These are phyloP conservation scores for Rheum nobile DNA, from an alignment of 148 eudicot genomes.

Conservation along the genomic window DNA sequence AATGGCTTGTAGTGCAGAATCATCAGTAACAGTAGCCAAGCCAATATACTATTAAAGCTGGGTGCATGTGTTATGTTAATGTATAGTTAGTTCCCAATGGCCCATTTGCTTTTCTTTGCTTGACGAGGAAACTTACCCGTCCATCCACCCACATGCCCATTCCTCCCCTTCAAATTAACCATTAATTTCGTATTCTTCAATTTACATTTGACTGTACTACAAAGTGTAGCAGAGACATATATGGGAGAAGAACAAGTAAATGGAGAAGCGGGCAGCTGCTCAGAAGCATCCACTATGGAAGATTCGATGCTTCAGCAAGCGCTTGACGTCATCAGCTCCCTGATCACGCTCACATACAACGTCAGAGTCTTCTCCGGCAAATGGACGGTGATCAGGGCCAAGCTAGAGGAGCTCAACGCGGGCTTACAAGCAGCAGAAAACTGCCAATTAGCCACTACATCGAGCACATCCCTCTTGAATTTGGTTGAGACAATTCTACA, in stretches of 20 bases:
- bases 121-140: background rate
- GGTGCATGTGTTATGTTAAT: no score
- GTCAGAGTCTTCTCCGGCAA: conserved; percentile 46
- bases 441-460: conserved; percentile 13
- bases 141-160: no score
- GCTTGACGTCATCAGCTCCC: conserved; percentile 22
- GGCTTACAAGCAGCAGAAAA: conserved; percentile 29
- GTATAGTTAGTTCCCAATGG: background rate
- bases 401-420: conserved; percentile 52
- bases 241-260: background rate
- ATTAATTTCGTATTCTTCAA: no score
- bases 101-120: background rate
- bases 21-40: no score
- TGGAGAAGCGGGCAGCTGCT: background rate
- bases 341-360: conserved; percentile 39
- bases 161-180: no score
- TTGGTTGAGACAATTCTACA: conserved; percentile 13
- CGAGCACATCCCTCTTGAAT: conserved; percentile 17
- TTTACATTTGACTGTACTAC: no score
- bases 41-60: no score
- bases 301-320: conserved; percentile 18
- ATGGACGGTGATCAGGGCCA: conserved; percentile 53
- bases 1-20: no score
- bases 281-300: background rate
- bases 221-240: no score